These are phyloP conservation scores for Chaetoceros muelleri DNA, from an alignment of 108 stramenopile genomes.

Conservation along the genomic window DNA sequence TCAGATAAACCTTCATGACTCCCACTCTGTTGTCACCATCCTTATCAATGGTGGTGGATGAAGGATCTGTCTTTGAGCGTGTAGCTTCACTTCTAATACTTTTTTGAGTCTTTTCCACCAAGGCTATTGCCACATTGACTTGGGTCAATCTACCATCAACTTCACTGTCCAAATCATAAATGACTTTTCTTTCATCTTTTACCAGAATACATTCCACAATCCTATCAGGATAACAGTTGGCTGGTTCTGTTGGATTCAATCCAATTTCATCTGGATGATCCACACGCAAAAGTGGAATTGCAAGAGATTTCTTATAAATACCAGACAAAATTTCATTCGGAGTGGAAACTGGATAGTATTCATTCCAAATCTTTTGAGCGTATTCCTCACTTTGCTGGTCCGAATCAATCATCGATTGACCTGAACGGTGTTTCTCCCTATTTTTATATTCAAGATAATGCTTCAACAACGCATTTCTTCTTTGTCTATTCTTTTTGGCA, in stretches of 20 bases:
- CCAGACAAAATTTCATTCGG: background rate
- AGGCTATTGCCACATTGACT: background rate
- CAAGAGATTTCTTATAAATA: background rate
- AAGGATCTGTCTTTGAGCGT: background rate
- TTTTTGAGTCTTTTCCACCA: background rate
- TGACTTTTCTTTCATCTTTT: constrained; percentile 20
- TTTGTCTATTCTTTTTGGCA: constrained; percentile 9
- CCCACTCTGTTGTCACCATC: background rate
- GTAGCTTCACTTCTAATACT: too few species aligned
- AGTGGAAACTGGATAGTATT: background rate
- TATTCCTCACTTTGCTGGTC: background rate
- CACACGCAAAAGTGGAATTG: background rate
- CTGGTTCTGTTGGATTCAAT: constrained; percentile 17
- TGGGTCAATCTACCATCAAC: background rate
- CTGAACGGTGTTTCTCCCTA: background rate
- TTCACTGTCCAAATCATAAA: constrained; percentile 1
- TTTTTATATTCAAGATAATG: constrained; percentile 7
- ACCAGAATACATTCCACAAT: constrained; percentile 59
- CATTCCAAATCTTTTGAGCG: background rate
- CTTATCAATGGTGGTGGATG: background rate
- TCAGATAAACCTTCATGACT: background rate
- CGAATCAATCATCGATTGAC: too few species aligned
- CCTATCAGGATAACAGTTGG: constrained; percentile 36
- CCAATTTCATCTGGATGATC: background rate
- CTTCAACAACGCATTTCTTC: constrained; percentile 10